These are phyloP conservation scores for Exophiala sp. DNA, from an alignment of 2,329 filamentous ascomycete genomes.

Conservation along the genomic window DNA sequence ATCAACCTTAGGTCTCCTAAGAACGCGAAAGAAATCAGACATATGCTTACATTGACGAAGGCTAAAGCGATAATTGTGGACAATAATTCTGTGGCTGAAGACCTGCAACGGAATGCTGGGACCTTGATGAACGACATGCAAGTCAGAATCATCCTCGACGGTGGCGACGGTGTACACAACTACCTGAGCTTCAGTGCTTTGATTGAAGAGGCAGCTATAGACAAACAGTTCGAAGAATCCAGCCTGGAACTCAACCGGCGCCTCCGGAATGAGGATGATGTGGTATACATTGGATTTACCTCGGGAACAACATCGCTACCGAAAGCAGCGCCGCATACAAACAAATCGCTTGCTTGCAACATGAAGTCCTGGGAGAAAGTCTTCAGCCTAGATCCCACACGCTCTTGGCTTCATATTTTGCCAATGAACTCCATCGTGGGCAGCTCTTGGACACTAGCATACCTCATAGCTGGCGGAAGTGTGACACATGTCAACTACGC, in stretches of 20 bases:
- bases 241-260: not conserved
- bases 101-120: slow-evolving; percentile 1
- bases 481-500: slow-evolving; percentile 7
- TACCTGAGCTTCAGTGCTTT: not conserved
- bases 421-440: slow-evolving; percentile 15
- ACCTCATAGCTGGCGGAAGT: slow-evolving; percentile 9
- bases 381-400: not conserved
- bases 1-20: not conserved
- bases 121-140: slow-evolving; percentile 10
- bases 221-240: not conserved
- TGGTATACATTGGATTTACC: slow-evolving; percentile 10
- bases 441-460: slow-evolving; percentile 11
- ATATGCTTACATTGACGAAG: not conserved
- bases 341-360: slow-evolving; percentile 3
- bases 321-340: slow-evolving; percentile 9
- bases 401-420: slow-evolving; percentile 9
- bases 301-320: slow-evolving; percentile 10
- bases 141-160: slow-evolving; percentile 1
- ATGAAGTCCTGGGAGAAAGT: slow-evolving; percentile 6
- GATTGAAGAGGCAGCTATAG: not conserved
- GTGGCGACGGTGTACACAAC: no score
- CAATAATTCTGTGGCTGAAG: not conserved
- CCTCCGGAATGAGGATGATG: slow-evolving; percentile 1
- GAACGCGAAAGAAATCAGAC: slow-evolving; percentile 5
- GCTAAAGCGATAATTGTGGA: slow-evolving; percentile 8